phyloP scores from a whole-genome alignment of 2,329 filamentous ascomycete genomes.

The Pseudogymnoascus sp. region DNA sequence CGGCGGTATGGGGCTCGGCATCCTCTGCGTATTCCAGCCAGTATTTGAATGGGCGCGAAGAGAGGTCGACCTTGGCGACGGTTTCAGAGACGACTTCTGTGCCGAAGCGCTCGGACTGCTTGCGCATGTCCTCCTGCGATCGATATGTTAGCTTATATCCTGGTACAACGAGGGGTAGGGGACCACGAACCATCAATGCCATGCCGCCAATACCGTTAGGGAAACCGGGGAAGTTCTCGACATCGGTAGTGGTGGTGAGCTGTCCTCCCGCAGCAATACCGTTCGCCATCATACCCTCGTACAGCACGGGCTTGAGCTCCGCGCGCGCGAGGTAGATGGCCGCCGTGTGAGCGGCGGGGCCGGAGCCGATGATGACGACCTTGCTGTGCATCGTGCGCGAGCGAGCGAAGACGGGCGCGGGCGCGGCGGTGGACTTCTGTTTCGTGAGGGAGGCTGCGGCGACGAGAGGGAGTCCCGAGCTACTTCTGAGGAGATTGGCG shows the following conservation, averaged over 20 bases:
- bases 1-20: constrained; percentile 74
- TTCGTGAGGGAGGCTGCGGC: constrained; percentile 20
- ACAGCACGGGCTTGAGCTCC: constrained; percentile 86
- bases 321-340: constrained; percentile 93
- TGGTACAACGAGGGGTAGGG: not conserved
- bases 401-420: constrained; percentile 22
- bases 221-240: constrained; percentile 98
- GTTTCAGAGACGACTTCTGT: constrained; percentile 92
- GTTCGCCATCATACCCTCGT: constrained; percentile 96
- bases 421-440: constrained; percentile 34
- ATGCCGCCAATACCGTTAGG: constrained; percentile 78
- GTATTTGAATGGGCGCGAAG: constrained; percentile 79
- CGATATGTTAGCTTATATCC: not conserved
- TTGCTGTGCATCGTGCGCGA: constrained; percentile 77
- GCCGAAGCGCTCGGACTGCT: constrained; percentile 84
- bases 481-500: constrained; percentile 35
- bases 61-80: constrained; percentile 79
- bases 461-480: constrained; percentile 12
- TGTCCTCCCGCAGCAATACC: constrained; percentile 94
- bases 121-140: constrained; percentile 69
- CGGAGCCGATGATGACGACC: constrained; percentile 89
- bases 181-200: constrained; percentile 60
- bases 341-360: constrained; percentile 94
- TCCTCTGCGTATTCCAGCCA: constrained; percentile 84
- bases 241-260: constrained; percentile 94